Evolutionary conservation across 345 rosid genomes (phyloP).

Genomic region (Eucalyptus pauciflora): DNA sequence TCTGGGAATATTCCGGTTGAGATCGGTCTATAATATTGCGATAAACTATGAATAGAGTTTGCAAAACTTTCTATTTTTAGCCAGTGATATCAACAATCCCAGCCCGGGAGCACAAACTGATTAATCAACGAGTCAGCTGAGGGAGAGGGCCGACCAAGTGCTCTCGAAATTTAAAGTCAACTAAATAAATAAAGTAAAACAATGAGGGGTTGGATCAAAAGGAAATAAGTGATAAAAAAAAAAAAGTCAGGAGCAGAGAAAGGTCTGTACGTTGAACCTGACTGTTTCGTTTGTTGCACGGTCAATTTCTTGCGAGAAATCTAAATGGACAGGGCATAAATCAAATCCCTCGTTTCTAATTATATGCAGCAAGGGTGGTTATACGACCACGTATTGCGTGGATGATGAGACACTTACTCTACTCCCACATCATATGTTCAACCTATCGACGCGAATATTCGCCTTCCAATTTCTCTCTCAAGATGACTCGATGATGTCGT

Average conservation of each 20-base stretch:
- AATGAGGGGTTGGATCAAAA: neutral
- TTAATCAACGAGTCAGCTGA: neutral
- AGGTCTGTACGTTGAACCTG: neutral
- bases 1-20: neutral
- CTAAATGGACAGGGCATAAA: neutral
- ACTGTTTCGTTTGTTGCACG: neutral
- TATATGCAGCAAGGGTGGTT: neutral
- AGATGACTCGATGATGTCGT: neutral
- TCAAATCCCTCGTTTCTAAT: neutral
- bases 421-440: neutral
- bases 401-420: neutral
- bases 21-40: neutral
- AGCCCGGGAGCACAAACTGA: neutral
- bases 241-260: neutral
- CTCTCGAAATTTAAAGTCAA: neutral
- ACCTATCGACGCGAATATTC: neutral
- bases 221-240: neutral
- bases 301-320: neutral
- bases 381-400: neutral
- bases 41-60: neutral
- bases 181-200: neutral
- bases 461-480: neutral
- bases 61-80: neutral
- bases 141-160: neutral
- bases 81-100: neutral